Evolutionary conservation across 129 eudicot genomes (phyloP), one percentile per base, ranked within the genome.

Genomic region (Chrysanthemum lavandulifolium): DNA sequence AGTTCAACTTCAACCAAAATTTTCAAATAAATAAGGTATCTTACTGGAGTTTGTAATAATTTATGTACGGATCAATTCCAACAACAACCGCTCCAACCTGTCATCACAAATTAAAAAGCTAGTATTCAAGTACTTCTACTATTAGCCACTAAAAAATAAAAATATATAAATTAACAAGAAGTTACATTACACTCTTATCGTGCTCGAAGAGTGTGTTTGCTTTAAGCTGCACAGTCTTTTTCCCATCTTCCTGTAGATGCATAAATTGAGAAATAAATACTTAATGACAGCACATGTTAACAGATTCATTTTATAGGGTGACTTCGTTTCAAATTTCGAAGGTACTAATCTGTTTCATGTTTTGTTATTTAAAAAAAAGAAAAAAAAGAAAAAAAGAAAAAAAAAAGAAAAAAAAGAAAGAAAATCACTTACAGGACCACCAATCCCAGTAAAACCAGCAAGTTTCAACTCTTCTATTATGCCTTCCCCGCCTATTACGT

Each of bases 1-100:
- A 62, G 31, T 49, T 50, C 29, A 65, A n/a, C 31, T 69, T 49
- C 31, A 68, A 59, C 52, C 56, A 68, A 58, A 59, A 12, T 23
- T 36, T 49, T 68, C 51, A n/a, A 31, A 16, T 73, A 52, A n/a
- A 45, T 45, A 66, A n/a, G 2, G 10, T 68, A 58, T 73, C 89
- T 82, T 90, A 94, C 98, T 94, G 98, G 73, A 88, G 91, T 83
- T 94, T 94, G 84, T 90, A 94, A 60, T 80, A 90, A 69, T 94
- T 94, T 69, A 94, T 72, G 74, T 84, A 75, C 76, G 68, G 91
- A 76, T 94, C 97, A 25, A 94, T 61, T 70, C 98, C 98, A 75
- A 94, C 98, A 50, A 93, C 89, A 76, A 94, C 98, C 21, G 97
- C 98, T 79, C 98, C 98, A 65, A 94, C 97, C 98, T 94, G 86